phyloP scores from a whole-genome alignment of 2,329 filamentous ascomycete species.

The Neofusicoccum cordaticola region DNA sequence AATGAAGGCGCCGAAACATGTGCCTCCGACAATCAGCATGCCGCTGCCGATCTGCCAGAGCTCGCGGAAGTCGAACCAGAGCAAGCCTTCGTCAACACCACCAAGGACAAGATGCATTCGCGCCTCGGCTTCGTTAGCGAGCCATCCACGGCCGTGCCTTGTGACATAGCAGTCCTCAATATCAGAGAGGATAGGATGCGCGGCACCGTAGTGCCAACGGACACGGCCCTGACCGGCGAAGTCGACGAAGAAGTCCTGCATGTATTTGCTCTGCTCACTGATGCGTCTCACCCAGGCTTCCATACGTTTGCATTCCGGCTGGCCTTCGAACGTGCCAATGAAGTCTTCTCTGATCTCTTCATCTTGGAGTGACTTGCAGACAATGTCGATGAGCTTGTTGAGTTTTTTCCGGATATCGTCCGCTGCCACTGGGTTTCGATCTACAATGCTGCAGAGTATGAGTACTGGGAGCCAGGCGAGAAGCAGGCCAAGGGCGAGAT shows the following conservation, averaged over 20 bases:
- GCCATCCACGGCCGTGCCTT: constrained; percentile 39
- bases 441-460: constrained; percentile 45
- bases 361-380: constrained; percentile 33
- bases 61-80: constrained; percentile 45
- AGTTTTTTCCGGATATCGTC: constrained; percentile 40
- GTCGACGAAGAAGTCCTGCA: constrained; percentile 36
- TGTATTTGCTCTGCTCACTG: constrained; percentile 22
- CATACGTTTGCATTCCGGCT: constrained; percentile 25
- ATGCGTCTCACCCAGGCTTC: constrained; percentile 27
- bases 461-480: constrained; percentile 48
- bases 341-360: constrained; percentile 27
- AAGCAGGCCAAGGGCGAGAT: constrained; percentile 44
- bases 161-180: constrained; percentile 43
- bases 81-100: constrained; percentile 31
- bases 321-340: constrained; percentile 27
- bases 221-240: constrained; percentile 38
- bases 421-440: constrained; percentile 45
- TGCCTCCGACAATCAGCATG: constrained; percentile 36
- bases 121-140: constrained; percentile 32
- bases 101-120: constrained; percentile 37
- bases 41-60: constrained; percentile 42
- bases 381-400: constrained; percentile 40
- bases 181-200: constrained; percentile 43
- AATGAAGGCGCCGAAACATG: constrained; percentile 39
- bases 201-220: constrained; percentile 42